These are phyloP conservation scores for Geum urbanum DNA, from an alignment of 306 rosid genomes.

Conservation along the genomic window DNA sequence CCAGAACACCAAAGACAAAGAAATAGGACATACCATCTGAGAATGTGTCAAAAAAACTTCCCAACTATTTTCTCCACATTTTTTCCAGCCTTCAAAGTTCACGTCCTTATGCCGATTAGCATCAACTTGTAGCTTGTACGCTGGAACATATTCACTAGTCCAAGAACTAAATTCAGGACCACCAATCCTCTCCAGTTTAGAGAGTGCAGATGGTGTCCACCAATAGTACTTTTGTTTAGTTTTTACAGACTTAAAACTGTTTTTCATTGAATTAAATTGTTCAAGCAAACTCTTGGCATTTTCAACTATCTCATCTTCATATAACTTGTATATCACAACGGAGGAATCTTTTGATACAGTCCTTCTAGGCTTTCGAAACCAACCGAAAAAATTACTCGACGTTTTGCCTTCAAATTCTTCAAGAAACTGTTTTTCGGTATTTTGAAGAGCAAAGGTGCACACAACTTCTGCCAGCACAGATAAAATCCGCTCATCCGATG, in stretches of 20 bases:
- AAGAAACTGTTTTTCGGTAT: slow-evolving; percentile 55
- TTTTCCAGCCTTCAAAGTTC: slow-evolving; percentile 75
- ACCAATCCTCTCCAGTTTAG: slow-evolving; percentile 75
- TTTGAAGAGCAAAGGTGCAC: slow-evolving; percentile 68
- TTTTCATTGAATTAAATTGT: slow-evolving; percentile 46
- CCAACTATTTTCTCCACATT: slow-evolving; percentile 58
- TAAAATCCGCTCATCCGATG: slow-evolving; percentile 54
- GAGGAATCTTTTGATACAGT: slow-evolving; percentile 63
- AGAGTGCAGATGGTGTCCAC: slow-evolving; percentile 62
- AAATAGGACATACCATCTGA: slow-evolving; percentile 72
- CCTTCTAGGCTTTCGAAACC: slow-evolving; percentile 57
- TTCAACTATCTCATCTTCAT: slow-evolving; percentile 74
- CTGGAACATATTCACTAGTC: slow-evolving; percentile 76
- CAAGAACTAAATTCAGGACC: slow-evolving; percentile 81
- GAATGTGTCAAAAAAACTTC: slow-evolving; percentile 91
- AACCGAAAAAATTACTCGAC: slow-evolving; percentile 40
- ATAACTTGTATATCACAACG: slow-evolving; percentile 54
- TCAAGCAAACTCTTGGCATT: slow-evolving; percentile 63
- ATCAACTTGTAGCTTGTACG: slow-evolving; percentile 72
- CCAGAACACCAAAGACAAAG: slow-evolving; percentile 27
- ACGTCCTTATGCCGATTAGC: slow-evolving; percentile 38
- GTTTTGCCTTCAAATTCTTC: slow-evolving; percentile 40
- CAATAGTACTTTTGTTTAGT: slow-evolving; percentile 38
- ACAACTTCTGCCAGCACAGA: slow-evolving; percentile 75
- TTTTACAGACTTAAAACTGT: slow-evolving; percentile 33